Conservation (phyloP, 345 rosid genomes). For the Salix brachista region DNA sequence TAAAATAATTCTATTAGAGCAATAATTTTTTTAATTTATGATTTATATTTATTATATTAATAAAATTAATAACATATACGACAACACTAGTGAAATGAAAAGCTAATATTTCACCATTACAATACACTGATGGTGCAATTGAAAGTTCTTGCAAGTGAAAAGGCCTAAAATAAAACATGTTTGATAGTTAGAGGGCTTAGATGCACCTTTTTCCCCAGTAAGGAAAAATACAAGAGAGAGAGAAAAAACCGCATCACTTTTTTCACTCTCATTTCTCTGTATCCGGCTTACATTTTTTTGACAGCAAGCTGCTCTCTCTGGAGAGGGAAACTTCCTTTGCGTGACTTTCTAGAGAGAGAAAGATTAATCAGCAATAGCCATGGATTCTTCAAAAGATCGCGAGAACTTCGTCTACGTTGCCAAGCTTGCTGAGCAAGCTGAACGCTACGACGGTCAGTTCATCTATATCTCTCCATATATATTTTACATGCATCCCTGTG, state of each 20-base stretch:
- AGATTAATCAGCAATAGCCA: not conserved
- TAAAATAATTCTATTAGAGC: too few relatives aligned
- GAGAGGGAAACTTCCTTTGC: not conserved
- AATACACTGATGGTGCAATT: not conserved
- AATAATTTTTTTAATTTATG: too few relatives aligned
- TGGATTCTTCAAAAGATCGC: slow-evolving; percentile 46
- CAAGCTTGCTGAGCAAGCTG: slow-evolving; percentile 69
- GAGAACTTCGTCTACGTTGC: slow-evolving; percentile 47
- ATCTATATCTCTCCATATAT: not conserved
- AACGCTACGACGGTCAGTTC: slow-evolving; percentile 48
- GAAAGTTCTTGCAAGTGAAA: not conserved
- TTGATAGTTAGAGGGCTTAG: not conserved
- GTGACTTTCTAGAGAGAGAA: not conserved
- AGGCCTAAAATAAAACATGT: not conserved
- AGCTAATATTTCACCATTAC: not conserved
- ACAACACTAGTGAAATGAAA: not conserved
- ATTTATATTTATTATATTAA: too few relatives aligned
- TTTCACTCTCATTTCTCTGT: not conserved
- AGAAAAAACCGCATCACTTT: not conserved
- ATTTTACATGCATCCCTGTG: not conserved
- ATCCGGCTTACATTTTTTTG: not conserved
- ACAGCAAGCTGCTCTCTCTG: not conserved
- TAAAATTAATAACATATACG: too few relatives aligned
- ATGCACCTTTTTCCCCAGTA: not conserved
- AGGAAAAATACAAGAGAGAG: not conserved